A percentile compares a stretch with the other conserved stretches of the same genome.
Conservation (phyloP, 192 early-diverging fungal species). For the Globomyces pollinis-pini region DNA sequence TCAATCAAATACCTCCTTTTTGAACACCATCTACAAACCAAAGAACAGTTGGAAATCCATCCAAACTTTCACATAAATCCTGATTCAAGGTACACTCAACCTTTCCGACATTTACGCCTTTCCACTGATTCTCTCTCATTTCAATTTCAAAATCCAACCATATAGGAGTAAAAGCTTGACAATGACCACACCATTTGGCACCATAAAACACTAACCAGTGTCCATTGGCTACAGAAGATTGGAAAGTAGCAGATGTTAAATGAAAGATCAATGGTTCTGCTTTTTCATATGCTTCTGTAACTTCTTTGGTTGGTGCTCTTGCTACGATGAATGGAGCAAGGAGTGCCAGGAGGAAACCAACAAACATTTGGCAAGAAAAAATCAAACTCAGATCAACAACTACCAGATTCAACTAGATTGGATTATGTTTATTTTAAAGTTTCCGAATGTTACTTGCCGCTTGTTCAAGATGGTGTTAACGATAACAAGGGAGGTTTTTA, state of each 20-base stretch:
- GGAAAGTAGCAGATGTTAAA: not conserved
- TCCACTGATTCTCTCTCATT: slow-evolving; percentile 24
- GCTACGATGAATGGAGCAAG: not conserved
- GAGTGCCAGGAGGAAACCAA: too few species aligned
- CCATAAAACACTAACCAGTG: slow-evolving; percentile 27
- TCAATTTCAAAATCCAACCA: slow-evolving; percentile 22
- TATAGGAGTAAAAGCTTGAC: slow-evolving; percentile 20
- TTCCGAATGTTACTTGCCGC: too few species aligned
- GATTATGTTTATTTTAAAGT: too few species aligned
- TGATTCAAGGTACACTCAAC: slow-evolving; percentile 61
- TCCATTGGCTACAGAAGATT: slow-evolving; percentile 6
- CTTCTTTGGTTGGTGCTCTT: not conserved
- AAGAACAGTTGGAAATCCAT: not conserved
- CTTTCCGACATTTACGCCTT: slow-evolving; percentile 54
- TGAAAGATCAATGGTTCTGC: not conserved
- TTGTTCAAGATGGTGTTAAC: too few species aligned
- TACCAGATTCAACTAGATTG: too few species aligned
- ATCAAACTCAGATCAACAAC: too few species aligned
- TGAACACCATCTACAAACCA: slow-evolving; percentile 18
- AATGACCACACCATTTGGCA: slow-evolving; percentile 14
- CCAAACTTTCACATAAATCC: slow-evolving; percentile 10
- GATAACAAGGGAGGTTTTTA: too few species aligned
- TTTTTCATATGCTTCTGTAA: not conserved
- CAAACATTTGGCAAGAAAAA: too few species aligned
- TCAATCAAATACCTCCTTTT: slow-evolving; percentile 17